Base-by-base conservation (phyloP, 1,284 basidiomycete species). In the Cutaneotrichosporon sp. region DNA sequence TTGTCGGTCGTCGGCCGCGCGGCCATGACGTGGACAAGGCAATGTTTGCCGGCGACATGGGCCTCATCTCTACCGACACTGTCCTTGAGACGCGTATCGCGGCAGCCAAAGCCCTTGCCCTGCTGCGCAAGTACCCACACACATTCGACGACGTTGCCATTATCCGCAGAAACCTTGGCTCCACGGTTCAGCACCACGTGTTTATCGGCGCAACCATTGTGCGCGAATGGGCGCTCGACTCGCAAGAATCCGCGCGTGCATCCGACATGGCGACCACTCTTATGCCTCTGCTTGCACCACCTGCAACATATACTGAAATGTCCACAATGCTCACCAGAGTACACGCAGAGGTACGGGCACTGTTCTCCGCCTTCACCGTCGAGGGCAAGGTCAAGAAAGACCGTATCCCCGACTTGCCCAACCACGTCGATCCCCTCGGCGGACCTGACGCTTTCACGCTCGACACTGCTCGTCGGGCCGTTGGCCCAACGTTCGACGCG, bases 1-100 rank as follows among this genome's bases (percentile, higher is more conserved):
- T 98, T 70, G 87, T 85, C 70, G 56, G 54, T 26, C 63, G 62
- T 26, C 54, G 46, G 3, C 61, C 53, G n/a, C 62, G 62, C 66
- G 80, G 84, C 33, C 88, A 98, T 70, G 94, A 97, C 64, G 88
- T 98, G 23, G 96, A 99, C 78, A 97, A 92, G 78, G 88, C 88
- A 54, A 93, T 98, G 83, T 80, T 97, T 44, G 80, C 84, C 0
- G 93, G 97, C 68, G 96, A 99, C 69, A 77, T 94, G 49, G 84
- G 88, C 0, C 79, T 99, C 18, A 80, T 98, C 22, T 80, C 86
- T 8, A 77, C 83, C 14, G 93, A 97, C 65, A 78, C 84, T 1
- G 84, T 92, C 26, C 77, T 96, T 52, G 84, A 88, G 59, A 90
- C 90, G 15, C 81, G 96, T 36, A 76, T 97, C 4, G 84, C 87